Conservation (phyloP, 371 early-diverging fungal species). For the Umbelopsis sp. region DNA sequence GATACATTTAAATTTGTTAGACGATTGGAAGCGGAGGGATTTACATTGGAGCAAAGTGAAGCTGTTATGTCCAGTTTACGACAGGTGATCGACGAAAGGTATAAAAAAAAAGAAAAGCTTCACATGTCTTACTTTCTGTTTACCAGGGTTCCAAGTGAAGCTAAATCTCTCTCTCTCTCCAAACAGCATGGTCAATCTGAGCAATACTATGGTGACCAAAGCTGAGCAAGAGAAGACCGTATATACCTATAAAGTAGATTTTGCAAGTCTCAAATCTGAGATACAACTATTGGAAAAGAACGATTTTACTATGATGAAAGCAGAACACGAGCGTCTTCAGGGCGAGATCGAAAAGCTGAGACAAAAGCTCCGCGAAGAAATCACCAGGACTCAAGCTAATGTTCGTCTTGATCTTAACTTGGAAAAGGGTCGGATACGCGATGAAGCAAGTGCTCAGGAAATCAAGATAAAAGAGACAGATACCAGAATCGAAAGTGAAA, state of each 20-base stretch:
- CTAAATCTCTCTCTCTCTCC: neutral
- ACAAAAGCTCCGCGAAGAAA: conserved; percentile 81
- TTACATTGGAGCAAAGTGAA: conserved; percentile 74
- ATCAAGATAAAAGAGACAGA: conserved; percentile 87
- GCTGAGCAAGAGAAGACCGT: conserved; percentile 86
- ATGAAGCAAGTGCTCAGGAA: conserved; percentile 84
- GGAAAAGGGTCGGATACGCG: conserved; percentile 89
- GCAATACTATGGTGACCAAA: conserved; percentile 73
- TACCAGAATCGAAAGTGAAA: conserved; percentile 88
- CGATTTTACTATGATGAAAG: conserved; percentile 83
- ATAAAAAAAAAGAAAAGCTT: conserved; percentile 1
- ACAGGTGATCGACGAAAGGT: conserved; percentile 82
- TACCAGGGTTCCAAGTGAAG: neutral
- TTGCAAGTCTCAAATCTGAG: conserved; percentile 87
- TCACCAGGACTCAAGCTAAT: conserved; percentile 83
- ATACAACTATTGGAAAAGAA: conserved; percentile 89
- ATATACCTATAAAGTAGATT: conserved; percentile 91
- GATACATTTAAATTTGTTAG: conserved; percentile 82
- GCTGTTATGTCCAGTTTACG: conserved; percentile 77
- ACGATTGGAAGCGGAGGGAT: conserved; percentile 75
- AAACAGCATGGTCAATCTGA: conserved; percentile 58
- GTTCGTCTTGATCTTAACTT: conserved; percentile 87
- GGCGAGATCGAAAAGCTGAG: conserved; percentile 82
- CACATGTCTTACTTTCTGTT: neutral
- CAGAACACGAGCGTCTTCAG: conserved; percentile 81